phyloP scores from a whole-genome alignment of 2,329 filamentous ascomycete genomes.

The Fusarium sp. region DNA sequence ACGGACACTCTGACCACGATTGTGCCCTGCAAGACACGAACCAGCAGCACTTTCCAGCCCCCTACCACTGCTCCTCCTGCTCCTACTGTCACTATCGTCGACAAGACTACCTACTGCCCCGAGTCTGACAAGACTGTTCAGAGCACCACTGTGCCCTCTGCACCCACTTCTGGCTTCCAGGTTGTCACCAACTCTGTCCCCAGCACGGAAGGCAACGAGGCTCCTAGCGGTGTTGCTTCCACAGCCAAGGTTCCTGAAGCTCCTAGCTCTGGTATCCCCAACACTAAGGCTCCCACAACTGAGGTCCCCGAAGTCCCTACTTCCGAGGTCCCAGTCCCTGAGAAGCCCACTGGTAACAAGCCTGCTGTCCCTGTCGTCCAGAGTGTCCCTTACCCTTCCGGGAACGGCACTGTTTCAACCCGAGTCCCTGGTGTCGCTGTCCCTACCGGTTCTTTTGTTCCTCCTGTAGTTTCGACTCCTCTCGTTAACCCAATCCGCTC shows the following conservation, averaged over 20 bases:
- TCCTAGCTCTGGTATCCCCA: background rate
- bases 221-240: slow-evolving; percentile 1
- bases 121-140: slow-evolving; percentile 14
- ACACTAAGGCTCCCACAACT: background rate
- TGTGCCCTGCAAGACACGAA: slow-evolving; percentile 42
- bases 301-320: slow-evolving; percentile 1
- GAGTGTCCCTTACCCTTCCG: slow-evolving; percentile 23
- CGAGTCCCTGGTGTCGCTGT: slow-evolving; percentile 15
- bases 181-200: slow-evolving; percentile 15
- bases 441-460: slow-evolving; percentile 11
- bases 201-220: background rate
- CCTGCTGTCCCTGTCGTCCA: slow-evolving; percentile 12
- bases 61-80: slow-evolving; percentile 34
- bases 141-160: background rate
- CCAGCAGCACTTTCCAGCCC: slow-evolving; percentile 42
- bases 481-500: background rate
- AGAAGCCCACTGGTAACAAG: slow-evolving; percentile 22
- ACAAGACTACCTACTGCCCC: slow-evolving; percentile 35
- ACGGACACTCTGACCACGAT: slow-evolving; percentile 44
- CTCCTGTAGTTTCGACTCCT: slow-evolving; percentile 8
- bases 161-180: slow-evolving; percentile 8
- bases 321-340: background rate
- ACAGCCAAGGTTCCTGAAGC: slow-evolving; percentile 2
- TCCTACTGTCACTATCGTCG: slow-evolving; percentile 39
- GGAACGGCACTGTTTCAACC: slow-evolving; percentile 30